A percentile compares a stretch with the other conserved stretches of the same genome.
Conservation (phyloP, 768 basidiomycete genomes). For the Collybia mongolica region DNA sequence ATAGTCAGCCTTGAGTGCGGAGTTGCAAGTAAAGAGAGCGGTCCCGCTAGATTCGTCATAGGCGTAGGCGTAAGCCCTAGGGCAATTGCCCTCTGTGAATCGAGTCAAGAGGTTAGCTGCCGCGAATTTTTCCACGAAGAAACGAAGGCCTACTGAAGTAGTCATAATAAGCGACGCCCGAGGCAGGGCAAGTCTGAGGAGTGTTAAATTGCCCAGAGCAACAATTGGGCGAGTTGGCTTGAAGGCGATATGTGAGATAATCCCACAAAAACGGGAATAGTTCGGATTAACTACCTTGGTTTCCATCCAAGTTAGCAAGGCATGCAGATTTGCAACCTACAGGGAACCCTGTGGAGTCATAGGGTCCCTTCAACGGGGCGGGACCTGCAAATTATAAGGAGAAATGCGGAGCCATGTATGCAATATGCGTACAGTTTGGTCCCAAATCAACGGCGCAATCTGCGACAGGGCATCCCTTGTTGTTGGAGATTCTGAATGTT, state of each 20-base stretch:
- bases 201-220: slow-evolving; percentile 58
- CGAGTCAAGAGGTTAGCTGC: not conserved
- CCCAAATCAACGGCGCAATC: slow-evolving; percentile 63
- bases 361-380: slow-evolving; percentile 47
- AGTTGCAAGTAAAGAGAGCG: slow-evolving; percentile 52
- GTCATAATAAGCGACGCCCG: slow-evolving; percentile 37
- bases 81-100: slow-evolving; percentile 35
- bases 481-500: slow-evolving; percentile 43
- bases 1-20: slow-evolving; percentile 39
- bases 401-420: slow-evolving; percentile 8
- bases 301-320: slow-evolving; percentile 38
- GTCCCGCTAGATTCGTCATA: slow-evolving; percentile 52
- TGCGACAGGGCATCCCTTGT: slow-evolving; percentile 50
- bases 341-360: slow-evolving; percentile 48
- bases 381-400: slow-evolving; percentile 37
- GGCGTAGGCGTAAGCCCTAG: slow-evolving; percentile 51
- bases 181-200: slow-evolving; percentile 53
- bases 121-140: not conserved
- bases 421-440: slow-evolving; percentile 44
- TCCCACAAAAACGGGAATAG: not conserved
- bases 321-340: slow-evolving; percentile 67
- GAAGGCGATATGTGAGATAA: not conserved
- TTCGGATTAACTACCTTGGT: slow-evolving; percentile 24
- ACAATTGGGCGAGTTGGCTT: slow-evolving; percentile 62
- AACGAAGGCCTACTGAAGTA: slow-evolving; percentile 30